These are phyloP conservation scores for Styphnolobium japonicum DNA, from an alignment of 306 rosid genomes.

Conservation along the genomic window DNA sequence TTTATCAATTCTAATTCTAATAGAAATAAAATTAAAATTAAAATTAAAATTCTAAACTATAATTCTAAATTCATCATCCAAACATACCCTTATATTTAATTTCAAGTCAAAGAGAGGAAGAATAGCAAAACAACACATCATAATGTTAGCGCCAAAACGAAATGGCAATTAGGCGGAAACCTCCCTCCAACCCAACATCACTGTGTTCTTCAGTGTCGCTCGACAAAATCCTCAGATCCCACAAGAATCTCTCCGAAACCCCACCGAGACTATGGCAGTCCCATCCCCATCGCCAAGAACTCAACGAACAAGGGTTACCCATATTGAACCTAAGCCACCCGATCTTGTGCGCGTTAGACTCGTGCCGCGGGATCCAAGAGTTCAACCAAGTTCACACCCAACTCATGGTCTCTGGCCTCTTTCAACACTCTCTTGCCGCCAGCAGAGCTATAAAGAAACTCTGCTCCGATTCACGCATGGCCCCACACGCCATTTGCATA, in stretches of 20 bases:
- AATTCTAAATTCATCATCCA: too few relatives aligned
- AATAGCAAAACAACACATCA: background rate
- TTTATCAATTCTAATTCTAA: too few relatives aligned
- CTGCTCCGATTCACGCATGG: constrained; percentile 32
- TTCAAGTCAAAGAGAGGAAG: too few relatives aligned
- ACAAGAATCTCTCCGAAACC: constrained; percentile 24
- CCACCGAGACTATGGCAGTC: constrained; percentile 36
- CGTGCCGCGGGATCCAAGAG: constrained; percentile 35
- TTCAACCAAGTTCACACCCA: constrained; percentile 46
- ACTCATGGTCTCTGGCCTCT: constrained; percentile 41
- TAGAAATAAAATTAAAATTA: too few relatives aligned
- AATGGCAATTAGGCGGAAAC: constrained; percentile 34
- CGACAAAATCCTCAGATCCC: constrained; percentile 20
- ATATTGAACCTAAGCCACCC: constrained; percentile 41
- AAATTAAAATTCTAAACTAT: too few relatives aligned
- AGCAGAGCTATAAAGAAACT: constrained; percentile 51
- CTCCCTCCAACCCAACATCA: background rate
- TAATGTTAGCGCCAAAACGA: constrained; percentile 14
- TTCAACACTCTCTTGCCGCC: constrained; percentile 46
- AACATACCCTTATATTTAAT: too few relatives aligned
- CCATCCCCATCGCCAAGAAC: background rate
- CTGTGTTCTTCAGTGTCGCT: background rate
- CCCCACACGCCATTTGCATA: constrained; percentile 34
- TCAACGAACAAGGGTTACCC: constrained; percentile 25
- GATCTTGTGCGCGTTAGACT: constrained; percentile 37